These are phyloP conservation scores for Trichoderma breve DNA, from an alignment of 2,329 filamentous ascomycete genomes.

Conservation along the genomic window DNA sequence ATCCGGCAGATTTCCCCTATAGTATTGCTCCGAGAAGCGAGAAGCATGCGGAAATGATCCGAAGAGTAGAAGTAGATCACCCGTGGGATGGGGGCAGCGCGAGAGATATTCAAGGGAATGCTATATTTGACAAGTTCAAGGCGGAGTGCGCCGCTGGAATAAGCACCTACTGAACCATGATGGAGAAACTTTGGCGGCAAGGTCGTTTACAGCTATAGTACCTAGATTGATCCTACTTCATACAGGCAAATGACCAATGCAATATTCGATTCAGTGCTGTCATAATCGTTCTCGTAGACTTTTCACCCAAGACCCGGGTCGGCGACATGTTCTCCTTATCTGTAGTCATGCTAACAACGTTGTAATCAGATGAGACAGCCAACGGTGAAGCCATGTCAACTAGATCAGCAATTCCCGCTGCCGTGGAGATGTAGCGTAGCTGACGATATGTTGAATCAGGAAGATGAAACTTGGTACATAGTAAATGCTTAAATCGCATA, in stretches of 20 bases:
- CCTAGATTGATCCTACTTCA: not conserved
- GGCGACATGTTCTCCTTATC: not conserved
- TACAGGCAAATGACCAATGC: not conserved
- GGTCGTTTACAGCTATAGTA: not conserved
- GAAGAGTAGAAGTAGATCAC: not conserved
- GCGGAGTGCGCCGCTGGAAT: fast-evolving
- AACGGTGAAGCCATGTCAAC: not conserved
- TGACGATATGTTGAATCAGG: not conserved
- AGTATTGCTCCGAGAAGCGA: not conserved
- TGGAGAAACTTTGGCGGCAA: not conserved
- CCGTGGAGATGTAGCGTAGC: not conserved
- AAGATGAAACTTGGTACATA: not conserved
- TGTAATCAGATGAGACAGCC: not conserved
- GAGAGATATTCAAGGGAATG: not conserved
- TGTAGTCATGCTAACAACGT: not conserved
- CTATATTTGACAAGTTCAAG: not conserved
- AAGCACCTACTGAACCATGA: not conserved
- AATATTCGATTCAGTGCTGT: not conserved
- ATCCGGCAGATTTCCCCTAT: not conserved
- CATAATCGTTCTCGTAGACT: not conserved
- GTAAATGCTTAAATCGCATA: not conserved
- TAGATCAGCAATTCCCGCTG: not conserved
- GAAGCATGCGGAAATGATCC: not conserved
- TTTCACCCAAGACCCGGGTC: not conserved
- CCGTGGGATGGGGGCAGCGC: not conserved